A percentile compares a stretch with the other conserved stretches of the same genome.
phyloP scores from a whole-genome alignment of 2,329 filamentous ascomycete species.

The Cryphonectria nitschkei region DNA sequence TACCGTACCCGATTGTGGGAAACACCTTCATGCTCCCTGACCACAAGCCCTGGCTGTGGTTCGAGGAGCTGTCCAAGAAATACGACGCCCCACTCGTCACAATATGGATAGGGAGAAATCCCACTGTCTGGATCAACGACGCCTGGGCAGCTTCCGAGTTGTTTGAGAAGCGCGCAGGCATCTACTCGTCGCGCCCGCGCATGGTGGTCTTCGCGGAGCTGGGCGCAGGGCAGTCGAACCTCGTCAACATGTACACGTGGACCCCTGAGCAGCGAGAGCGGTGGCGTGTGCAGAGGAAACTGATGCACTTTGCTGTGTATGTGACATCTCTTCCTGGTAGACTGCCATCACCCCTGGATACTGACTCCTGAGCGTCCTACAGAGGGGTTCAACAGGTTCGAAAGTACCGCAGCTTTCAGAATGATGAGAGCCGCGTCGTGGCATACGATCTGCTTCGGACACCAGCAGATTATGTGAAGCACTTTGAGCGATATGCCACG shows the following conservation, averaged over 20 bases:
- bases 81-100: slow-evolving; percentile 56
- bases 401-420: slow-evolving; percentile 57
- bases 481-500: slow-evolving; percentile 57
- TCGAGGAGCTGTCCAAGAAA: slow-evolving; percentile 55
- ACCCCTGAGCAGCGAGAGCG: slow-evolving; percentile 44
- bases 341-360: background rate
- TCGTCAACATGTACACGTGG: slow-evolving; percentile 49
- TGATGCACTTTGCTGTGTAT: slow-evolving; percentile 54
- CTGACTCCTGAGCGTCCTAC: background rate
- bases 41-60: slow-evolving; percentile 61
- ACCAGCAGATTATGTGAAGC: slow-evolving; percentile 53
- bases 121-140: slow-evolving; percentile 53
- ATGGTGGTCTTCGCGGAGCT: slow-evolving; percentile 54
- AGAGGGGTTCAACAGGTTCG: slow-evolving; percentile 57
- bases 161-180: slow-evolving; percentile 56
- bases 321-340: background rate
- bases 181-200: slow-evolving; percentile 54
- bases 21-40: slow-evolving; percentile 60
- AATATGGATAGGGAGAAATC: slow-evolving; percentile 57
- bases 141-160: slow-evolving; percentile 55
- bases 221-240: slow-evolving; percentile 47
- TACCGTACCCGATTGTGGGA: slow-evolving; percentile 57
- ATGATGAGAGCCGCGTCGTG: slow-evolving; percentile 61
- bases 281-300: slow-evolving; percentile 51
- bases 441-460: slow-evolving; percentile 51